phyloP scores from a whole-genome alignment of 345 rosid species.

The Erucastrum elatum region DNA sequence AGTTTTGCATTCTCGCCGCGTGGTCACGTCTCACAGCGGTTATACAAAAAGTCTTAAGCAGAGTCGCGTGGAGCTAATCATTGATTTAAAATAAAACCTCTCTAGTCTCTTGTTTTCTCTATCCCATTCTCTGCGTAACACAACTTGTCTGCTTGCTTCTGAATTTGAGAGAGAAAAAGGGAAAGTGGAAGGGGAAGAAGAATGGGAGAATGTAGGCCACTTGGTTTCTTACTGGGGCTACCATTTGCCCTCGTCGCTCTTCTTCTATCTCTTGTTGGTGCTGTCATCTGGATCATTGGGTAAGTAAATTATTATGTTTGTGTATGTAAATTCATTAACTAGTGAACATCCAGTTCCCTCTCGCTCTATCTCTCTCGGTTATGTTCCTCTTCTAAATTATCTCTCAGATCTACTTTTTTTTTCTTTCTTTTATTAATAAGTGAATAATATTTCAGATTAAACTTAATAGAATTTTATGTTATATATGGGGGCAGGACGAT shows the following conservation, averaged over 20 bases:
- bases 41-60: neutral
- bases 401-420: neutral
- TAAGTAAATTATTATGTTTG: conserved; percentile 14
- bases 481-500: conserved; percentile 45
- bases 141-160: neutral
- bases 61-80: neutral
- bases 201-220: conserved; percentile 74
- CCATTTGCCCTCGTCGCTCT: conserved; percentile 79
- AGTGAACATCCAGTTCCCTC: neutral
- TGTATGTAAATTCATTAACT: neutral
- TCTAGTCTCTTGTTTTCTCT: neutral
- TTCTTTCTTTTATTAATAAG: too few relatives aligned
- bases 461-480: neutral
- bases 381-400: neutral
- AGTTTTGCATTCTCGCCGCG: neutral
- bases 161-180: neutral
- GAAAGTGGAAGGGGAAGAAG: neutral
- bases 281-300: conserved; percentile 80
- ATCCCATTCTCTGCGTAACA: neutral
- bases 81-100: neutral
- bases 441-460: too few relatives aligned
- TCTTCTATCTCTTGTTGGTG: conserved; percentile 63
- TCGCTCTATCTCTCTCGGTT: neutral
- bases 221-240: conserved; percentile 77
- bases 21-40: conserved; percentile 9